Base-by-base conservation (phyloP, 305 asterid genomes). In the Rubia balearica region DNA sequence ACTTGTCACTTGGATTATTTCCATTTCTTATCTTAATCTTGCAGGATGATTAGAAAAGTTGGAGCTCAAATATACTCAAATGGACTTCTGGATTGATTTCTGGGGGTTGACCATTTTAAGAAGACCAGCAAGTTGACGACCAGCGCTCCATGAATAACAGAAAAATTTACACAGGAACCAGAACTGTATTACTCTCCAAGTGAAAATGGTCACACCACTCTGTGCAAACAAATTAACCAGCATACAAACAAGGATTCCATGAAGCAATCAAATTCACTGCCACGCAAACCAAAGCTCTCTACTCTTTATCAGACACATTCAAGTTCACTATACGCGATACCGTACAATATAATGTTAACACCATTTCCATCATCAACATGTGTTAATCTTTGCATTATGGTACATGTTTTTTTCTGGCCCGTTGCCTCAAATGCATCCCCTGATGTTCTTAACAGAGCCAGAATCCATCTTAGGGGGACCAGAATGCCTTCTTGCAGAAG, bases 401-500 rank as follows among this genome's bases (percentile, higher is more conserved):
- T 3, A 3, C 33, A 30, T 30, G 33, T 30, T 30, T 55, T 24
- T 30, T 69, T 55, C 30, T n/a, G 24, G 30, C 14, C n/a, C 11
- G 24, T 7, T 36, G n/a, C 38, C 63, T 22, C 12, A 46, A 24
- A 65, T 19, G 8, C 57, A 41, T 22, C 74, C 72, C 59, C 38
- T 71, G 12, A 78, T 48, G 72, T 75, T 82, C 76, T 68, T 84
- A 73, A 66, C 56, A 42, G 81, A 79, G 55, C 68, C 74, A 57
- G 60, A 45, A 40, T 81, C 83, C 55, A 84, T 33, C 80, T 81
- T 83, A 1, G 86, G 83, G 0, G 92, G 88, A 33, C 82, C 92
- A 1, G 97, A 90, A 68, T 86, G 92, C 75, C 97, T 82, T 82
- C 96, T 83, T 16, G 85, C 77, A 14, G 79, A 81, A 22, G 85